Conservation (phyloP, 768 basidiomycete genomes). For the Leccinellum rugosiceps region DNA sequence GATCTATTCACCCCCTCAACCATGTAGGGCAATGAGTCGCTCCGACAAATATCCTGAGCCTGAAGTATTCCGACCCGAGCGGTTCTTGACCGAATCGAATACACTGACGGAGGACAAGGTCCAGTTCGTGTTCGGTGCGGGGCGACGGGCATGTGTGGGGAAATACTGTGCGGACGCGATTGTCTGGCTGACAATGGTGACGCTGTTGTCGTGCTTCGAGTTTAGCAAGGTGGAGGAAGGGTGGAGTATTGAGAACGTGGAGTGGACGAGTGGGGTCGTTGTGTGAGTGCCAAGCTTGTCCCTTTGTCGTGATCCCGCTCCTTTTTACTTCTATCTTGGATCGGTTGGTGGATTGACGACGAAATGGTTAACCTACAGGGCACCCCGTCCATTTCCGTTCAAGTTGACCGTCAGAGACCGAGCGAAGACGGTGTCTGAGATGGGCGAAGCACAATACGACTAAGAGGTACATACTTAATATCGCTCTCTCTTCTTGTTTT, state of each 20-base stretch:
- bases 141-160: conserved; percentile 1
- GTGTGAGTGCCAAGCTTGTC: not conserved
- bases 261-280: conserved; percentile 1
- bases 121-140: not conserved
- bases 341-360: not conserved
- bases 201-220: conserved; percentile 6
- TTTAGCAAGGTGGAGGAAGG: conserved; percentile 1
- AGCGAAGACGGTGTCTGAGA: not conserved
- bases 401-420: not conserved
- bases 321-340: not conserved
- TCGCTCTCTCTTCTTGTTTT: not conserved
- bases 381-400: conserved; percentile 3
- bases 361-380: not conserved
- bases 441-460: not conserved
- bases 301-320: too few relatives aligned
- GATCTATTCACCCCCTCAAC: not conserved
- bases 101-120: conserved; percentile 1
- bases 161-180: not conserved
- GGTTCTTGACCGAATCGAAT: not conserved
- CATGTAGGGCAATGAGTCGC: conserved; percentile 1
- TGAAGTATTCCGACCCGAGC: not conserved
- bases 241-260: not conserved
- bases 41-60: conserved; percentile 4
- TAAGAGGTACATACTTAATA: not conserved
- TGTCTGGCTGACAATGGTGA: conserved; percentile 1